Conservation (phyloP, 805 yeast species). For the Torulaspora franciscae region DNA sequence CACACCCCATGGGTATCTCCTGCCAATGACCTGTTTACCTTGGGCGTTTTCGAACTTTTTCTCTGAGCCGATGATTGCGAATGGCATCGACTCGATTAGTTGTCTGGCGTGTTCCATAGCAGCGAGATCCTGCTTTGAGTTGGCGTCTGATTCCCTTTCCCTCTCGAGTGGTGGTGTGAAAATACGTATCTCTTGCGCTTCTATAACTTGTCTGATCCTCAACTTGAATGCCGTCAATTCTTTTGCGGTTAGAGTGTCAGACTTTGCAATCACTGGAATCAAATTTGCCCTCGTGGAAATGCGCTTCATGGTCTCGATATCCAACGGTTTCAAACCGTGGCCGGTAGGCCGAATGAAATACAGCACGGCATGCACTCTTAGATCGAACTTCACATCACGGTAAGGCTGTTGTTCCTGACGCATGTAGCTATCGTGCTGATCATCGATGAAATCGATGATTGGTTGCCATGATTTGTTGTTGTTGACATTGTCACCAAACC, state of each 20-base stretch:
- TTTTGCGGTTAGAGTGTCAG: constrained; percentile 73
- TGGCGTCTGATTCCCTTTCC: constrained; percentile 12
- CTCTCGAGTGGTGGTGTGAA: constrained; percentile 77
- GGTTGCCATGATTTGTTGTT: constrained; percentile 85
- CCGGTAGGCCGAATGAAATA: constrained; percentile 91
- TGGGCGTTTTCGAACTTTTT: constrained; percentile 58
- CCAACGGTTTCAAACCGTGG: constrained; percentile 80
- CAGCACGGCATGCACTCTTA: constrained; percentile 85
- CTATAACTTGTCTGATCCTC: constrained; percentile 76
- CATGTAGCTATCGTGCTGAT: constrained; percentile 83
- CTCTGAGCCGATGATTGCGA: constrained; percentile 77
- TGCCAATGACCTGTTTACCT: constrained; percentile 66
- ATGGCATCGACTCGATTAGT: constrained; percentile 79
- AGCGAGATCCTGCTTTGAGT: constrained; percentile 48
- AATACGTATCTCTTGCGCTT: constrained; percentile 75
- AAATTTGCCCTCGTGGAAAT: constrained; percentile 75
- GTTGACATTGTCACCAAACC: constrained; percentile 87
- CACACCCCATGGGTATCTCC: constrained; percentile 87
- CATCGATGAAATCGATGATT: constrained; percentile 81
- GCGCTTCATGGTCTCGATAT: constrained; percentile 82
- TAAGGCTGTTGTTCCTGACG: constrained; percentile 90
- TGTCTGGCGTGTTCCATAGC: constrained; percentile 77
- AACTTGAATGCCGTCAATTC: constrained; percentile 67
- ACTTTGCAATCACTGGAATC: constrained; percentile 83
- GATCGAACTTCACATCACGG: constrained; percentile 61